A percentile compares a stretch with the other conserved stretches of the same genome.
phyloP scores from a whole-genome alignment of 2,329 filamentous ascomycete genomes.

The Dothideomycetes sp. region DNA sequence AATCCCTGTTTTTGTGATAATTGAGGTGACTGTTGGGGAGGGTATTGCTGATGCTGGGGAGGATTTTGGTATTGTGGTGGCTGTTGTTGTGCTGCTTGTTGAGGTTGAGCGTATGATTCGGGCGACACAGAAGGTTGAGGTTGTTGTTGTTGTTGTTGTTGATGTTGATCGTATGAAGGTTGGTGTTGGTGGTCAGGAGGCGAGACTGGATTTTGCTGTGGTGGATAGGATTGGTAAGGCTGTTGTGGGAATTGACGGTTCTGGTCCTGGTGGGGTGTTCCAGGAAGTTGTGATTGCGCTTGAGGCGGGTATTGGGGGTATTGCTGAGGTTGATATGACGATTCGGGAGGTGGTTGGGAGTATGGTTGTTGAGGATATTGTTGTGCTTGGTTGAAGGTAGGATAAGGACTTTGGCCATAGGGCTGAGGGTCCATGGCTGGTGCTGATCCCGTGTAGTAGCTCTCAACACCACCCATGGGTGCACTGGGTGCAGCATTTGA shows the following conservation, averaged over 20 bases:
- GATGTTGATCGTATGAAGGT: slow-evolving; percentile 24
- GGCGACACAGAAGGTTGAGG: slow-evolving; percentile 9
- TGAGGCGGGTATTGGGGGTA: slow-evolving; percentile 24
- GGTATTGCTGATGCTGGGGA: slow-evolving; percentile 19
- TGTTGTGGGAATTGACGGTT: slow-evolving; percentile 27
- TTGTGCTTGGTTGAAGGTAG: slow-evolving; percentile 33
- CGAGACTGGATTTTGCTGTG: slow-evolving; percentile 24
- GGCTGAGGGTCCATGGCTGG: slow-evolving; percentile 40
- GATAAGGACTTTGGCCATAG: slow-evolving; percentile 44
- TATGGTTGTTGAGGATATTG: slow-evolving; percentile 29
- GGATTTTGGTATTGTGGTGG: slow-evolving; percentile 19
- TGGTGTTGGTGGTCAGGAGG: slow-evolving; percentile 29
- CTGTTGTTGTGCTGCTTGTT: slow-evolving; percentile 34
- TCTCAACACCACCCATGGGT: slow-evolving; percentile 54
- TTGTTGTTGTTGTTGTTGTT: slow-evolving; percentile 19
- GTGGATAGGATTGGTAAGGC: slow-evolving; percentile 23
- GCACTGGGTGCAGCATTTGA: slow-evolving; percentile 38
- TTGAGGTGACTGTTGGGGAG: slow-evolving; percentile 17
- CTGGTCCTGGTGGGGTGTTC: slow-evolving; percentile 19
- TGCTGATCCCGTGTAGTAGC: slow-evolving; percentile 67
- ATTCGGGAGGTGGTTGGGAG: slow-evolving; percentile 23
- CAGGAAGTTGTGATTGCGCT: slow-evolving; percentile 16
- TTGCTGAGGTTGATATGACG: slow-evolving; percentile 20
- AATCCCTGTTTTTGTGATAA: slow-evolving; percentile 21
- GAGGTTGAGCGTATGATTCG: slow-evolving; percentile 17